Evolutionary conservation across 768 basidiomycete species (phyloP).

Genomic region (Podaxis mareebaensis): DNA sequence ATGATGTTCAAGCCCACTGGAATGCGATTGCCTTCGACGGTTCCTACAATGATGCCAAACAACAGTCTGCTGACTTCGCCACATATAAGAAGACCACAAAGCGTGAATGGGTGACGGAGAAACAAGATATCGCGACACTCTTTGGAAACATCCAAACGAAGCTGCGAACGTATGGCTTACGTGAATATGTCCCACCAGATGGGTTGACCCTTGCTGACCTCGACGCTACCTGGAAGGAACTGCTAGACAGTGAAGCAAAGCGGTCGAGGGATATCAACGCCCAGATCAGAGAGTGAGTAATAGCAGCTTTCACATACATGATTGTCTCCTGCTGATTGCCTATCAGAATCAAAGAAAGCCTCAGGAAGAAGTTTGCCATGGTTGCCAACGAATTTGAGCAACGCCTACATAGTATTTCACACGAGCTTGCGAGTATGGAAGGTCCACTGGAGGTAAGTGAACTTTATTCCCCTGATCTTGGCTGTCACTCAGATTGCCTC

Average conservation of each 20-base stretch:
- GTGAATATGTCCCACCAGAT: slow-evolving; percentile 77
- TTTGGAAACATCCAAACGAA: slow-evolving; percentile 96
- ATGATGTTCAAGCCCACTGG: slow-evolving; percentile 73
- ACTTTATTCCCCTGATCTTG: slow-evolving; percentile 22
- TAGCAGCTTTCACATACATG: background rate
- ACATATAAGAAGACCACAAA: slow-evolving; percentile 86
- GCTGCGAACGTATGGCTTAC: slow-evolving; percentile 84
- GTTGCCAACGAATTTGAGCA: slow-evolving; percentile 77
- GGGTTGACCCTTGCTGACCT: slow-evolving; percentile 74
- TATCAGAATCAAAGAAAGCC: slow-evolving; percentile 74
- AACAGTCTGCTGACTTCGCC: slow-evolving; percentile 69
- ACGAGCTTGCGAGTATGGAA: slow-evolving; percentile 70
- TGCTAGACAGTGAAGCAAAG: slow-evolving; percentile 74
- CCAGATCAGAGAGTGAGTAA: slow-evolving; percentile 77
- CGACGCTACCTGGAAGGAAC: slow-evolving; percentile 71
- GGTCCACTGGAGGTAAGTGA: slow-evolving; percentile 70
- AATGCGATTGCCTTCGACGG: slow-evolving; percentile 61
- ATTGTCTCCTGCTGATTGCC: slow-evolving; percentile 1
- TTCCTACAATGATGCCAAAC: slow-evolving; percentile 81
- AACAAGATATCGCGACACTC: slow-evolving; percentile 82
- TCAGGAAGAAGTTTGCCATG: slow-evolving; percentile 76
- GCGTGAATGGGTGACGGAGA: slow-evolving; percentile 85
- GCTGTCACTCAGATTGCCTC: slow-evolving; percentile 1
- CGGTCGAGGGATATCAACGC: slow-evolving; percentile 85
- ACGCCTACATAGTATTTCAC: slow-evolving; percentile 63